Percentiles rank a stretch among this genome's conserved stretches.
phyloP scores from a whole-genome alignment of 2,329 filamentous ascomycete species.

The Cladophialophora bantiana region DNA sequence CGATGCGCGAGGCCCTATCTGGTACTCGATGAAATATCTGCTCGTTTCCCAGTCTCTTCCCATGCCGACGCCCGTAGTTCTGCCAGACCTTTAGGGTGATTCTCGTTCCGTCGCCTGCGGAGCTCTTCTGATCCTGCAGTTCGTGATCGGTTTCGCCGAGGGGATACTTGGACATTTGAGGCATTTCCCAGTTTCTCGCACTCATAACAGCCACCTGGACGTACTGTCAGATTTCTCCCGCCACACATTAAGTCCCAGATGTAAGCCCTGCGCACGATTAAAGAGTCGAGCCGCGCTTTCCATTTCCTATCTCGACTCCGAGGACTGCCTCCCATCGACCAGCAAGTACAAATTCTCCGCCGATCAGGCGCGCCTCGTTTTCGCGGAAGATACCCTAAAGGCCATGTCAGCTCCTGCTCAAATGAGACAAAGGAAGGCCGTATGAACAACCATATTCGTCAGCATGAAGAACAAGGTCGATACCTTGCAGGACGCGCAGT shows the following conservation, averaged over 20 bases:
- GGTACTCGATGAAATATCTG: constrained; percentile 15
- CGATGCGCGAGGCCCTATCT: too few relatives aligned
- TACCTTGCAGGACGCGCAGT: constrained; percentile 6
- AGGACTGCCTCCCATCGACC: constrained; percentile 11
- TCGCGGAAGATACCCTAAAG: constrained; percentile 1
- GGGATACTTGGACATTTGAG: constrained; percentile 13
- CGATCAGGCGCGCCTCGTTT: constrained; percentile 17
- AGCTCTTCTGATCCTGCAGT: too few relatives aligned
- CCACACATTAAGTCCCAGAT: constrained; percentile 5
- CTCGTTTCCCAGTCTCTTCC: constrained; percentile 15
- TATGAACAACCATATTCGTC: constrained; percentile 14
- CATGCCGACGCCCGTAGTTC: constrained; percentile 11
- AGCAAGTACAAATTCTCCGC: constrained; percentile 16
- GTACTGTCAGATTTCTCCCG: constrained; percentile 9
- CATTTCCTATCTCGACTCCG: constrained; percentile 5
- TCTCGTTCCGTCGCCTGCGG: too few relatives aligned
- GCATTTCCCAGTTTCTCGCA: too few relatives aligned
- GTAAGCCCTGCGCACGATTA: constrained; percentile 10
- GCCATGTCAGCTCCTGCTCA: constrained; percentile 10
- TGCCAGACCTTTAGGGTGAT: constrained; percentile 10
- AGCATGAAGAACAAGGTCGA: constrained; percentile 9
- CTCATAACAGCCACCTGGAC: too few relatives aligned
- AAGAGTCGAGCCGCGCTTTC: neutral
- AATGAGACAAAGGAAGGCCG: constrained; percentile 4
- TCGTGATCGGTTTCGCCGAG: constrained; percentile 10